Conservation (phyloP, 148 eudicot species). For the Rheum nobile region DNA sequence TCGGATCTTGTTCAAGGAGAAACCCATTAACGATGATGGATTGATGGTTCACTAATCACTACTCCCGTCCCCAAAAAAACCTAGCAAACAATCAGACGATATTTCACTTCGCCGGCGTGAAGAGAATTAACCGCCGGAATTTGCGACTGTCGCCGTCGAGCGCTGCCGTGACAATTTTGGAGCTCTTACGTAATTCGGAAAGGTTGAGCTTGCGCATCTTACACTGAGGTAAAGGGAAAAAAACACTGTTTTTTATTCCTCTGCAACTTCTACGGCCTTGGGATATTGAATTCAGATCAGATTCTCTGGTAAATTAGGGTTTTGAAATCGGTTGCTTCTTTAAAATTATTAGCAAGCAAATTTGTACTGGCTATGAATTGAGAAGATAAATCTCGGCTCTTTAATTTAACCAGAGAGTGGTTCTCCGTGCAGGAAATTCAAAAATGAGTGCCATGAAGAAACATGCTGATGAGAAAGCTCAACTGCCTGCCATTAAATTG, state of each 20-base stretch:
- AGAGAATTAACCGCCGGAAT: neutral
- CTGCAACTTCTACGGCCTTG: neutral
- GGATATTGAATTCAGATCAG: neutral
- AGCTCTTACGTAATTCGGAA: neutral
- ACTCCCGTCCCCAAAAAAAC: neutral
- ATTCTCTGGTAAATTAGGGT: neutral
- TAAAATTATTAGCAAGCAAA: neutral
- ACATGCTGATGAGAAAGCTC: conserved; percentile 1
- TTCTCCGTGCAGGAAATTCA: neutral
- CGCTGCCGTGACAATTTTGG: neutral
- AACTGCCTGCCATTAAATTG: conserved; percentile 2
- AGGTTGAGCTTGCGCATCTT: neutral
- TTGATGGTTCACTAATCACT: neutral
- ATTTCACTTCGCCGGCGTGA: neutral
- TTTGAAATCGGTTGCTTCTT: neutral
- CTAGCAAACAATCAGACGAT: neutral
- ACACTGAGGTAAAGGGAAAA: neutral
- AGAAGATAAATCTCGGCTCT: neutral
- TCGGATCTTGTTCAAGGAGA: neutral
- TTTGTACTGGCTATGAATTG: neutral
- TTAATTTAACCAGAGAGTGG: neutral
- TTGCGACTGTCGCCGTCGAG: neutral
- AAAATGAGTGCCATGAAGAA: conserved; percentile 7
- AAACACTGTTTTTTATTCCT: neutral
- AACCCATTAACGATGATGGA: neutral